Conservation (phyloP, 2,329 filamentous ascomycete genomes). For the Microdochium nivale region DNA sequence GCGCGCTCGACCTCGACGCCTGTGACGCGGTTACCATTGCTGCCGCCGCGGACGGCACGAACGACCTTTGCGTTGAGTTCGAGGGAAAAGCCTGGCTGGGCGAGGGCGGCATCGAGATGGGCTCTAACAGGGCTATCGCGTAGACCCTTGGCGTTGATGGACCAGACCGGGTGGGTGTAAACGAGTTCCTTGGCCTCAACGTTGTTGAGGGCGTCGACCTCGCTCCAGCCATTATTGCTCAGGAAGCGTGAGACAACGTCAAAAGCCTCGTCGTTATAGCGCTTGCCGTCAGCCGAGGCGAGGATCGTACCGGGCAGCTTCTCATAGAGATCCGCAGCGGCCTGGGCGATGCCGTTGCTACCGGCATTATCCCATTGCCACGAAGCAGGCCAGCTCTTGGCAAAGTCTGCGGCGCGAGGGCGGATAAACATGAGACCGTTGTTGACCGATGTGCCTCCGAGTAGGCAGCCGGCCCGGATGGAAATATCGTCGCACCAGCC, state of each 20-base stretch:
- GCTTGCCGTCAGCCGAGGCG: conserved; percentile 7
- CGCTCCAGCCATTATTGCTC: conserved; percentile 7
- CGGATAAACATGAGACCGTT: conserved; percentile 16
- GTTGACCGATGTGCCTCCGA: conserved; percentile 20
- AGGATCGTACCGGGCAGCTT: conserved; percentile 8
- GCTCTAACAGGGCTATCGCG: conserved; percentile 9
- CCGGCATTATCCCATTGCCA: conserved; percentile 9
- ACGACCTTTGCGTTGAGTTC: conserved; percentile 9
- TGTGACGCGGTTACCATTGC: not conserved
- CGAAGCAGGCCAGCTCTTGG: conserved; percentile 7
- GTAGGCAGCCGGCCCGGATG: conserved; percentile 18
- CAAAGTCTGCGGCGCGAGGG: conserved; percentile 7
- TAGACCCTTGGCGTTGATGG: conserved; percentile 28
- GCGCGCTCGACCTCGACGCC: conserved; percentile 6
- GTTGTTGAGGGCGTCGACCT: conserved; percentile 6
- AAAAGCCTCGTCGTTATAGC: conserved; percentile 9
- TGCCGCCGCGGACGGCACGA: conserved; percentile 5
- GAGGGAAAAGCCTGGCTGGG: conserved; percentile 5
- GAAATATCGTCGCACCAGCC: conserved; percentile 17
- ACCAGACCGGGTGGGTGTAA: conserved; percentile 10
- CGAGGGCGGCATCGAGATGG: conserved; percentile 1
- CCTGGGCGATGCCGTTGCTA: conserved; percentile 5
- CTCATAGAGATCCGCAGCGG: conserved; percentile 10
- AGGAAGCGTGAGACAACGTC: conserved; percentile 8
- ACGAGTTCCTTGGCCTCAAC: conserved; percentile 8